A percentile compares a stretch with the other conserved stretches of the same genome.
Evolutionary conservation across 768 basidiomycete genomes (phyloP).

Genomic region (Boletus rubescentipes): DNA sequence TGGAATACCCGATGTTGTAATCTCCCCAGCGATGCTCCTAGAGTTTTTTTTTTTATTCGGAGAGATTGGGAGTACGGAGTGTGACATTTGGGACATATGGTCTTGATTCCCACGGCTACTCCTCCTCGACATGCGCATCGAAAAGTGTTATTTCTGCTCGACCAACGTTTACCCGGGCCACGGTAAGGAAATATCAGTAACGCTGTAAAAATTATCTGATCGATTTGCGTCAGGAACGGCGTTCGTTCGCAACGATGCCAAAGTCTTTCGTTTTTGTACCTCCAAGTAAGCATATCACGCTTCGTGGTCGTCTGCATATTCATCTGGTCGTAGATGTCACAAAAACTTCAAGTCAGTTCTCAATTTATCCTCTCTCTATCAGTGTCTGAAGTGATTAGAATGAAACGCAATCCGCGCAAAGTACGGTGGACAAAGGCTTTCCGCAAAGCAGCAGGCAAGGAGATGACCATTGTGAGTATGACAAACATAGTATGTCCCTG

Average conservation of each 20-base stretch:
- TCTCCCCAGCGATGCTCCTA: no score
- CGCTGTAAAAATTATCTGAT: background rate
- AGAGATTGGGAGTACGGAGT: no score
- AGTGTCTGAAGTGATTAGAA: slow-evolving; percentile 47
- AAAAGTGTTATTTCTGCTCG: slow-evolving; percentile 99
- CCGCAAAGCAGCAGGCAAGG: slow-evolving; percentile 97
- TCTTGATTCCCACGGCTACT: slow-evolving; percentile 23
- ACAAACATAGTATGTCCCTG: slow-evolving; percentile 2
- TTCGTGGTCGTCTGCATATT: slow-evolving; percentile 2
- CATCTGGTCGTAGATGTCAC: slow-evolving; percentile 66
- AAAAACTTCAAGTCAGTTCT: slow-evolving; percentile 94
- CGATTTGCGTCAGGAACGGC: slow-evolving; percentile 63
- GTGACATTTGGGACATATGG: no score
- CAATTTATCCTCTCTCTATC: background rate
- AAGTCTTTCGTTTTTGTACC: slow-evolving; percentile 96
- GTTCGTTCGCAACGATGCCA: slow-evolving; percentile 97
- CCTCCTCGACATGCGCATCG: slow-evolving; percentile 72
- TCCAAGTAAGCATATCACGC: slow-evolving; percentile 68
- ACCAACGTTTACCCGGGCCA: slow-evolving; percentile 96
- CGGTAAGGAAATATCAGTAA: slow-evolving; percentile 45
- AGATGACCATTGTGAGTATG: slow-evolving; percentile 90
- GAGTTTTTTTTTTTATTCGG: no score
- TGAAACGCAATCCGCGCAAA: slow-evolving; percentile 99
- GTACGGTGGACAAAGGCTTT: slow-evolving; percentile 99
- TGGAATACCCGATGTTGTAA: slow-evolving; percentile 39